Conservation (phyloP, 1,284 basidiomycete species). For the Rhodotorula sp. region DNA sequence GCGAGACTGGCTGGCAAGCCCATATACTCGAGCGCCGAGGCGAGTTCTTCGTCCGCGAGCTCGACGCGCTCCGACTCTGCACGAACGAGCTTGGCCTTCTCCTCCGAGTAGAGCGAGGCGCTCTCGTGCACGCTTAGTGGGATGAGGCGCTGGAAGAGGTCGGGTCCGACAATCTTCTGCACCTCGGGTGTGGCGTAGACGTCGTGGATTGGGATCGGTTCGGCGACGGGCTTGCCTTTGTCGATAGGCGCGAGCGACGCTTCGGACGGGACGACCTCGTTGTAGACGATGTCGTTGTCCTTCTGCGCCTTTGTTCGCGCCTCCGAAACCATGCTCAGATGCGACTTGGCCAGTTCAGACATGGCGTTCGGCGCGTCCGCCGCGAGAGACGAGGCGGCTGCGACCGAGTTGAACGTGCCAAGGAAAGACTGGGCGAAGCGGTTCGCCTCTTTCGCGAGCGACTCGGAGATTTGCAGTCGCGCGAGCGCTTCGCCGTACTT, state of each 20-base stretch:
- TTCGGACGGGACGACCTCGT: slow-evolving; percentile 80
- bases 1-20: slow-evolving; percentile 74
- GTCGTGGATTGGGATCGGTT: slow-evolving; percentile 86
- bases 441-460: slow-evolving; percentile 78
- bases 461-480: slow-evolving; percentile 74
- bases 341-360: slow-evolving; percentile 76
- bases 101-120: slow-evolving; percentile 94
- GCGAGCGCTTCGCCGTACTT: slow-evolving; percentile 86
- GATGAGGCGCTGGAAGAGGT: slow-evolving; percentile 83
- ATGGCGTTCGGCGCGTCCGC: slow-evolving; percentile 77
- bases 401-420: slow-evolving; percentile 61
- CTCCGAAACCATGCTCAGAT: slow-evolving; percentile 72
- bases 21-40: slow-evolving; percentile 76
- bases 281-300: slow-evolving; percentile 98
- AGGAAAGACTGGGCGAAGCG: slow-evolving; percentile 69
- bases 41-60: slow-evolving; percentile 72
- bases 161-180: slow-evolving; percentile 89
- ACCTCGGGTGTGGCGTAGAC: slow-evolving; percentile 88
- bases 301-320: slow-evolving; percentile 71
- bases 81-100: slow-evolving; percentile 94
- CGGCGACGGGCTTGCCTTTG: slow-evolving; percentile 67
- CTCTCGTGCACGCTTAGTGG: slow-evolving; percentile 94
- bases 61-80: slow-evolving; percentile 85
- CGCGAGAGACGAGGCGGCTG: slow-evolving; percentile 66
- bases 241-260: slow-evolving; percentile 79